Evolutionary conservation across 345 rosid species (phyloP).

Genomic region (Psidium friedrichsthalianum): DNA sequence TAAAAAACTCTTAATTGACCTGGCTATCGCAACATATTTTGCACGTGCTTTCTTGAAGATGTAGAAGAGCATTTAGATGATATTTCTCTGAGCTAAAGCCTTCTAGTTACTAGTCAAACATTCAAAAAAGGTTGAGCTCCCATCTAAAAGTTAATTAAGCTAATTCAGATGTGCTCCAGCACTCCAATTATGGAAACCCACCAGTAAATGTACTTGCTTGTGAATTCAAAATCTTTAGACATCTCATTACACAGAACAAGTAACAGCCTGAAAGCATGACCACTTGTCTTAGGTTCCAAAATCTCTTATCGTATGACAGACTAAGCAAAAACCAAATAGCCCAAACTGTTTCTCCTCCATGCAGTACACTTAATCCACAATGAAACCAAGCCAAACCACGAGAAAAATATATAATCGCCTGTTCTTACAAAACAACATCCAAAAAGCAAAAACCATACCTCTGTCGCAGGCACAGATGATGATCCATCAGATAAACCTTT

Average conservation of each 20-base stretch:
- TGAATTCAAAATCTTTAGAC: background rate
- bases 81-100: background rate
- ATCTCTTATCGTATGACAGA: background rate
- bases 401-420: background rate
- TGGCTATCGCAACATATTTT: background rate
- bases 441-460: conserved; percentile 14
- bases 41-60: background rate
- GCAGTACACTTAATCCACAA: background rate
- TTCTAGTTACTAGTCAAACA: background rate
- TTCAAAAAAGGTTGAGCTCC: background rate
- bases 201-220: background rate
- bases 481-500: conserved; percentile 38
- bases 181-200: background rate
- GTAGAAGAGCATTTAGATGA: background rate
- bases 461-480: conserved; percentile 15
- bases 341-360: background rate
- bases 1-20: background rate
- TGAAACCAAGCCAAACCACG: background rate
- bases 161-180: background rate
- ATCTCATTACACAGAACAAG: background rate
- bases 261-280: background rate
- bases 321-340: background rate
- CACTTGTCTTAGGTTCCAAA: background rate
- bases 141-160: background rate
- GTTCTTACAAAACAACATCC: background rate